Conservation (phyloP, 1,284 basidiomycete species). For the Malassezia nana region DNA sequence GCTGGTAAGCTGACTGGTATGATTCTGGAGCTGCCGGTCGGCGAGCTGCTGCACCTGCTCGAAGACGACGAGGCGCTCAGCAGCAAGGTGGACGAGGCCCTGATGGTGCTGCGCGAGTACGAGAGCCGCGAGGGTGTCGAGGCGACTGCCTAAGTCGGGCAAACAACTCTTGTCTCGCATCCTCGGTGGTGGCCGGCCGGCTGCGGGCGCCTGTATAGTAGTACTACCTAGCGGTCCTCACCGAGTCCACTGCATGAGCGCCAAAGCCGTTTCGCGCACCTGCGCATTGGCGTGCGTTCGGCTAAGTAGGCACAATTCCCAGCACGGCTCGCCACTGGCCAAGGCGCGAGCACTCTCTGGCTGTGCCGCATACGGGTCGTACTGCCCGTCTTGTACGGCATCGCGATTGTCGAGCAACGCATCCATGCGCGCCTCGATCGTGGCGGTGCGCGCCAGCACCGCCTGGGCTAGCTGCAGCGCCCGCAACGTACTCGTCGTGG, state of each 20-base stretch:
- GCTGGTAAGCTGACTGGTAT: slow-evolving; percentile 48
- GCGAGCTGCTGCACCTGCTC: slow-evolving; percentile 45
- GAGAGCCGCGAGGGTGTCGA: slow-evolving; percentile 28
- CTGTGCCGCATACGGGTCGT: slow-evolving; percentile 9
- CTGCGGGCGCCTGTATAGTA: slow-evolving; percentile 10
- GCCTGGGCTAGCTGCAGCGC: slow-evolving; percentile 63
- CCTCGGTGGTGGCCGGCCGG: not conserved
- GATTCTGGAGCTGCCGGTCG: slow-evolving; percentile 48
- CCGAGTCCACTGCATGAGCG: slow-evolving; percentile 7
- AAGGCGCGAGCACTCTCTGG: slow-evolving; percentile 18
- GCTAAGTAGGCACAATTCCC: slow-evolving; percentile 13
- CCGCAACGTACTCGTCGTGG: slow-evolving; percentile 59
- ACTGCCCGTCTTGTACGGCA: slow-evolving; percentile 51
- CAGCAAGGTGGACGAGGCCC: slow-evolving; percentile 46
- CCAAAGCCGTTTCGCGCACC: slow-evolving; percentile 15
- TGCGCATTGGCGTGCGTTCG: slow-evolving; percentile 17
- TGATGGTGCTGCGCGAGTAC: slow-evolving; percentile 46
- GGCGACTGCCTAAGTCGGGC: slow-evolving; percentile 5
- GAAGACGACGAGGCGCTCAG: slow-evolving; percentile 46
- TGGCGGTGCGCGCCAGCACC: slow-evolving; percentile 57
- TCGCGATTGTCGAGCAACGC: slow-evolving; percentile 77
- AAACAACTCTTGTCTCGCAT: not conserved
- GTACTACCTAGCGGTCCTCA: slow-evolving; percentile 3
- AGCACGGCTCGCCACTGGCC: slow-evolving; percentile 18
- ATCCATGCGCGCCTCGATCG: slow-evolving; percentile 63